Conservation (phyloP, 352 stramenopile species). For the Plasmopara halstedii region DNA sequence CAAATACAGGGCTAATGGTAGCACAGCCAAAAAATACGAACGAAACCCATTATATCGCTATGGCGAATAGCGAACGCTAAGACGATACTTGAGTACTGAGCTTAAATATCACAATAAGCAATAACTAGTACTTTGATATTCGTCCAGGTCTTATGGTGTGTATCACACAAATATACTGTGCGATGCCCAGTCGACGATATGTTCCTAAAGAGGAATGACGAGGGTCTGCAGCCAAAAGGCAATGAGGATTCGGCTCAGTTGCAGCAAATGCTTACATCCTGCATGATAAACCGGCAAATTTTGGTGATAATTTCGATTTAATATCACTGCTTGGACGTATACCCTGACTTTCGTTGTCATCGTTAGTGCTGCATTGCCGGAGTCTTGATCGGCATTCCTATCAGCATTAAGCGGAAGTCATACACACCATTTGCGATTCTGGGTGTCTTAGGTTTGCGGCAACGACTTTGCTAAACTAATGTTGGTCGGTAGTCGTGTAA, state of each 20-base stretch:
- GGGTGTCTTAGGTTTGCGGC: constrained; percentile 53
- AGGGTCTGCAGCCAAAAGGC: constrained; percentile 42
- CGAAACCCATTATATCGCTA: too few species aligned
- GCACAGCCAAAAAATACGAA: too few species aligned
- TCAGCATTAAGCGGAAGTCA: constrained; percentile 75
- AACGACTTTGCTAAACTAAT: constrained; percentile 20
- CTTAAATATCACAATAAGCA: too few species aligned
- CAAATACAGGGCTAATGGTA: too few species aligned
- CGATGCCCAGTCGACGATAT: constrained; percentile 10
- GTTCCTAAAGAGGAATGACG: constrained; percentile 50
- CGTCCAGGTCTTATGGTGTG: too few species aligned
- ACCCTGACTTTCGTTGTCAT: background rate
- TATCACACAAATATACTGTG: background rate
- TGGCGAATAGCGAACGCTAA: too few species aligned
- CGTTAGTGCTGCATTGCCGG: constrained; percentile 63
- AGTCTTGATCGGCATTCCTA: constrained; percentile 75
- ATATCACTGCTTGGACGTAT: background rate
- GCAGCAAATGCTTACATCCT: constrained; percentile 79
- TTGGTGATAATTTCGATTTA: constrained; percentile 27
- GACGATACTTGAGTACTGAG: too few species aligned
- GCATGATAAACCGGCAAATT: constrained; percentile 80
- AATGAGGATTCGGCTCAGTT: constrained; percentile 63
- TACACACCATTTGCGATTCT: constrained; percentile 76
- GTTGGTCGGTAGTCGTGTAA: background rate
- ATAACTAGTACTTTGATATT: too few species aligned